Percentiles rank a stretch among this genome's conserved stretches.
Evolutionary conservation across 345 rosid genomes (phyloP).

Genomic region (Salix purpurea): DNA sequence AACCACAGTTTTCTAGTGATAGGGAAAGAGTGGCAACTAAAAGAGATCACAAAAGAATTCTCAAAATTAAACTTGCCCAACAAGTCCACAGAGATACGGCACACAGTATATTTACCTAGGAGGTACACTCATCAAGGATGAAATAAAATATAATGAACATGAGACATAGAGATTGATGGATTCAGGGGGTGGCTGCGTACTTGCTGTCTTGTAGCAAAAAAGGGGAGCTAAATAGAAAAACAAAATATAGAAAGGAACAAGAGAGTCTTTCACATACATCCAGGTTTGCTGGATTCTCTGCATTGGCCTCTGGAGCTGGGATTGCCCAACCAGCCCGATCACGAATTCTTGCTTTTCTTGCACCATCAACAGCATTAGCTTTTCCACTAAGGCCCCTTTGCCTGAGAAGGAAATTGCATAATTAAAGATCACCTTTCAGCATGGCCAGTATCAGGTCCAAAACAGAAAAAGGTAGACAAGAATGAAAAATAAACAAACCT

Average conservation of each 20-base stretch:
- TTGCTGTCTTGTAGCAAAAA: not conserved
- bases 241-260: not conserved
- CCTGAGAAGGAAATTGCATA: slow-evolving; percentile 25
- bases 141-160: not conserved
- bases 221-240: not conserved
- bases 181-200: not conserved
- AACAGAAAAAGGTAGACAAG: not conserved
- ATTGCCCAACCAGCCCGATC: slow-evolving; percentile 23
- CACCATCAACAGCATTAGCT: slow-evolving; percentile 51
- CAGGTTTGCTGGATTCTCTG: slow-evolving; percentile 37
- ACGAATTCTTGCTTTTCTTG: slow-evolving; percentile 34
- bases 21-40: not conserved
- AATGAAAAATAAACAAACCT: slow-evolving; percentile 45
- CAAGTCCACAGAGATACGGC: not conserved
- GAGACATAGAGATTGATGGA: not conserved
- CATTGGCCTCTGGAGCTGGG: slow-evolving; percentile 92
- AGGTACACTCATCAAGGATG: not conserved
- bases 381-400: slow-evolving; percentile 54
- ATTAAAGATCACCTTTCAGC: slow-evolving; percentile 19
- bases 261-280: slow-evolving; percentile 16
- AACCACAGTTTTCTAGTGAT: not conserved
- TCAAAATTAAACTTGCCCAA: not conserved
- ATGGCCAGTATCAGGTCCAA: slow-evolving; percentile 11
- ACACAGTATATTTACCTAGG: not conserved
- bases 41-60: not conserved